These are phyloP conservation scores for Phoma sp. DNA, from an alignment of 2,329 filamentous ascomycete genomes.

Conservation along the genomic window DNA sequence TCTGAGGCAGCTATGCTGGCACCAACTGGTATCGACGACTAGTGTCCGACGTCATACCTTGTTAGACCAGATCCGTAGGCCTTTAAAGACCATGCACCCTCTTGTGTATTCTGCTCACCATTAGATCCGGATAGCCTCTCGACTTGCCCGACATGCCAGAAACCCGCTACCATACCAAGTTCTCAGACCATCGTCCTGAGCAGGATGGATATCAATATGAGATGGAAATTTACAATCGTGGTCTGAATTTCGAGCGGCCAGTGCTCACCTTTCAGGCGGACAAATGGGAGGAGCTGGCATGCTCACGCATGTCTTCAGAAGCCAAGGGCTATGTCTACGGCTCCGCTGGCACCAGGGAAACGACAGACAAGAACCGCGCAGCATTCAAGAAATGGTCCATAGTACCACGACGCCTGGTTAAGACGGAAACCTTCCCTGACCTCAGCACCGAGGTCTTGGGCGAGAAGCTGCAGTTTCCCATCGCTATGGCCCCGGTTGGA, in stretches of 20 bases:
- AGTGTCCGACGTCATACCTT: too few relatives aligned
- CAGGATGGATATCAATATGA: constrained; percentile 34
- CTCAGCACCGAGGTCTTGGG: constrained; percentile 41
- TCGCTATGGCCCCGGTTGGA: constrained; percentile 70
- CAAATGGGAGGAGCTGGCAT: constrained; percentile 31
- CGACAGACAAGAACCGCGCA: constrained; percentile 36
- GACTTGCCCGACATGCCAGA: constrained; percentile 12
- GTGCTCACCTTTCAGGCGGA: constrained; percentile 41
- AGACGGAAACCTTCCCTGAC: constrained; percentile 18
- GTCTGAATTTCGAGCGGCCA: constrained; percentile 41
- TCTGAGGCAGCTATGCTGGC: too few relatives aligned
- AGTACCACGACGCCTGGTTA: constrained; percentile 25
- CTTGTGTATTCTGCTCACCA: not conserved
- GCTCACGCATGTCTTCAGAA: constrained; percentile 35
- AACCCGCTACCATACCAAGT: constrained; percentile 20
- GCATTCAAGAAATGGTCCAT: constrained; percentile 35
- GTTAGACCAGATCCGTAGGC: not conserved
- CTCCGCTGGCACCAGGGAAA: constrained; percentile 41
- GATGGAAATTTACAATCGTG: constrained; percentile 38
- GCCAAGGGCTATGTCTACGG: constrained; percentile 45
- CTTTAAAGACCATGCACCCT: not conserved
- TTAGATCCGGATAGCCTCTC: not conserved
- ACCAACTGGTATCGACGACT: too few relatives aligned
- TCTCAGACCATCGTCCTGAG: constrained; percentile 16
- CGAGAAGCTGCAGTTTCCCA: constrained; percentile 54